Base-by-base conservation (phyloP, 2,329 filamentous ascomycete species). In the Aspergillus sp. region DNA sequence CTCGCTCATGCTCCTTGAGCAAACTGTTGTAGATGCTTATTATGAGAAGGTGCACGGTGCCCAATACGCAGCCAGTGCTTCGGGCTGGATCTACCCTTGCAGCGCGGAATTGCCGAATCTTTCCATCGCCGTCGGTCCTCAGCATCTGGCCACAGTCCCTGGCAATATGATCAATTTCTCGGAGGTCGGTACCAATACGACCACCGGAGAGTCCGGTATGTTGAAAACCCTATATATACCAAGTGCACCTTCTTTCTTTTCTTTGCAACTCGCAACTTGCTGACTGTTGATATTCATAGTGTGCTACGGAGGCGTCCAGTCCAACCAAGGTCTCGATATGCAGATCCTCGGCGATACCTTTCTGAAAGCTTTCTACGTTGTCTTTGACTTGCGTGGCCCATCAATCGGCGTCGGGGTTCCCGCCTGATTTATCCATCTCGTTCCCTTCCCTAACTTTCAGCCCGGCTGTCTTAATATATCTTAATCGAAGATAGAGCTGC, bases 1-100 rank as follows among this genome's bases (percentile, higher is more conserved):
- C 4, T 86, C 87, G 1, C 77, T 90, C 53, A 77, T 90, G 68
- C 82, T 90, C 50, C 75, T 88, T 24, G 82, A 84, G 31, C 75
- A 80, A 15, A 74, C 78, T 8, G 75, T 88, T n/a, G 83, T 82
- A 2, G 68, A 78, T 27, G 77, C 78, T 35, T 91, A 90, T 75
- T 90, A 87, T 74, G 69, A 69, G 31, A 70, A 78, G 48, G 82
- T 89, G 3, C 67, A 79, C 0, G 77, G 80, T 8, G 82, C 86
- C 8, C 70, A 77, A 12, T 80, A 80, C 49, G 70, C 74, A 6
- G 66, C 70, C 23, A 56, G 72, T 47, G 71, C 73, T 31, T 80
- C 80, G 49, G 77, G 82, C 1, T 86, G 81, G 62, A 78, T 84
- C 17, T 85, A 86, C 56, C 85, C 85, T 1, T 89, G 86, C 71